Conservation (phyloP, 1,284 basidiomycete genomes). For the Termitomyces sp. region DNA sequence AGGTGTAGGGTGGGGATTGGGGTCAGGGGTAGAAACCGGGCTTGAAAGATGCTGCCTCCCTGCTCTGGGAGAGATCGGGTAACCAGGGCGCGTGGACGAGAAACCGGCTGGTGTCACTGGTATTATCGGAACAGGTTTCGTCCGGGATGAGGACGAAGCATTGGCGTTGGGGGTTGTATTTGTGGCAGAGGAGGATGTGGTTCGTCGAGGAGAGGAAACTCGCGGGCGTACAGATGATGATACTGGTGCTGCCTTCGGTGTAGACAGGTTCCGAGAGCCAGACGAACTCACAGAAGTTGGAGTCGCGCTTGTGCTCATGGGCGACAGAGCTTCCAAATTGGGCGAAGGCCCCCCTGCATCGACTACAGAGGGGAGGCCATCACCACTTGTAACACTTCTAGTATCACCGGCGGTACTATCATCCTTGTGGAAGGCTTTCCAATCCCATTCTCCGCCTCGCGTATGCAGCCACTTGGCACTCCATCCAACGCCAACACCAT, state of each 20-base stretch:
- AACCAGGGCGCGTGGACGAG: constrained; percentile 29
- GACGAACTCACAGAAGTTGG: constrained; percentile 14
- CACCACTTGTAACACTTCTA: constrained; percentile 37
- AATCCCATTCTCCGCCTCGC: constrained; percentile 61
- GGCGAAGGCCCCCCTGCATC: constrained; percentile 25
- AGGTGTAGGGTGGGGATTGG: constrained; percentile 70
- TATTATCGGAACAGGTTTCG: constrained; percentile 35
- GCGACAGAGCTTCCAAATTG: constrained; percentile 25
- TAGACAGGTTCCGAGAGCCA: constrained; percentile 13
- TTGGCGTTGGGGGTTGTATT: constrained; percentile 9
- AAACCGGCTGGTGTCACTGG: constrained; percentile 29
- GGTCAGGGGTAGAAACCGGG: constrained; percentile 45
- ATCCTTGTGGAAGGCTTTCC: constrained; percentile 54
- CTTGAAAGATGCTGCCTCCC: constrained; percentile 30
- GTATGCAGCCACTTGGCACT: constrained; percentile 51
- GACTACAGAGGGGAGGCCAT: constrained; percentile 32
- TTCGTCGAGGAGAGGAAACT: constrained; percentile 13
- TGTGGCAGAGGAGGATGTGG: neutral
- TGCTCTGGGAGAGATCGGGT: constrained; percentile 41
- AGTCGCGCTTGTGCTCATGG: constrained; percentile 13
- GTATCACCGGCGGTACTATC: constrained; percentile 32
- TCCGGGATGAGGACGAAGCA: constrained; percentile 21
- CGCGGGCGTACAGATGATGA: constrained; percentile 18
- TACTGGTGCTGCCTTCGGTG: constrained; percentile 18
- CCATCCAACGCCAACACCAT: constrained; percentile 59